phyloP scores from a whole-genome alignment of 2,329 filamentous ascomycete genomes.

The Drechslerella coelobrocha region DNA sequence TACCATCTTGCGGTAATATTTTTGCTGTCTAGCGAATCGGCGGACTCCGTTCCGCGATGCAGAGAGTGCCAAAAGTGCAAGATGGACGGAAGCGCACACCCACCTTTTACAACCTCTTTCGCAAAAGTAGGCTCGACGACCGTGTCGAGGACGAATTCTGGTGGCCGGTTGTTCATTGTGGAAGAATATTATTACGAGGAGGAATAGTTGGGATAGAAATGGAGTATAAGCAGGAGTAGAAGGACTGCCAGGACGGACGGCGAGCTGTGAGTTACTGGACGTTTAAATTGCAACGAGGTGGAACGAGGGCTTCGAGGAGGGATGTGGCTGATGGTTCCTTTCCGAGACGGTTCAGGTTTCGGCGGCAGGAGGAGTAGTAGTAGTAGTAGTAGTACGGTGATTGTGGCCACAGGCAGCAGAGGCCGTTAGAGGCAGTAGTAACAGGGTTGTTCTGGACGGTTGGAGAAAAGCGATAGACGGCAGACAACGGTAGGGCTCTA shows the following conservation, averaged over 20 bases:
- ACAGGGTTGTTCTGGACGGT: not conserved
- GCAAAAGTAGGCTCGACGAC: conserved; percentile 90
- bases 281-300: not conserved
- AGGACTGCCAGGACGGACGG: not conserved
- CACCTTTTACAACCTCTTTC: conserved; percentile 91
- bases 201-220: conserved; percentile 34
- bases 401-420: conserved; percentile 41
- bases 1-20: conserved; percentile 10
- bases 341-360: conserved; percentile 16
- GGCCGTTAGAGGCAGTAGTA: not conserved
- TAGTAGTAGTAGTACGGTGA: conserved; percentile 30
- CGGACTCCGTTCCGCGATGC: conserved; percentile 23
- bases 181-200: conserved; percentile 46
- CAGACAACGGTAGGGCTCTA: not conserved
- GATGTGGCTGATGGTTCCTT: conserved; percentile 2
- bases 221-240: not conserved
- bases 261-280: conserved; percentile 2
- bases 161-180: conserved; percentile 70
- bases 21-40: conserved; percentile 36
- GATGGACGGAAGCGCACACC: conserved; percentile 53
- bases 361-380: not conserved
- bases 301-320: not conserved
- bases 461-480: conserved; percentile 7
- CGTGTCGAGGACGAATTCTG: conserved; percentile 91
- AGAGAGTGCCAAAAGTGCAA: conserved; percentile 40